Percentiles rank a stretch among this genome's conserved stretches.
These are phyloP conservation scores for Xylaria sp. DNA, from an alignment of 2,329 filamentous ascomycete species.

Conservation along the genomic window DNA sequence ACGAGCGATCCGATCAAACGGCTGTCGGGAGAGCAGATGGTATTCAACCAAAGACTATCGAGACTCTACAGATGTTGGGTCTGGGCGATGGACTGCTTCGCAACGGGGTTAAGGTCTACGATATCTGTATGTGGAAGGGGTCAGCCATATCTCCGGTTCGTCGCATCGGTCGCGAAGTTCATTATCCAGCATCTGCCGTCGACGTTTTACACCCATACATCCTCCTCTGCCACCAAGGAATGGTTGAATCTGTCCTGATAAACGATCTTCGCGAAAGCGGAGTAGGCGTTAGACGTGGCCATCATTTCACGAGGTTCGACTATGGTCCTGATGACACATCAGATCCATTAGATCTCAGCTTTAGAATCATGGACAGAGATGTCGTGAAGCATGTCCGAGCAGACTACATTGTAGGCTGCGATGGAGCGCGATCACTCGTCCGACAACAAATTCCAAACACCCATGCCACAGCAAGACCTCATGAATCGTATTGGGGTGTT, in stretches of 20 bases:
- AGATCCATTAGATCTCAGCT: constrained; percentile 51
- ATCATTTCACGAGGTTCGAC: constrained; percentile 69
- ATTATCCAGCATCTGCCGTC: constrained; percentile 68
- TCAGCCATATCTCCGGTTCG: constrained; percentile 62
- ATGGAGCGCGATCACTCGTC: constrained; percentile 77
- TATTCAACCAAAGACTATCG: constrained; percentile 80
- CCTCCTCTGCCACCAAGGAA: constrained; percentile 75
- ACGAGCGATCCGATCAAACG: constrained; percentile 75
- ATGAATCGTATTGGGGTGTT: constrained; percentile 70
- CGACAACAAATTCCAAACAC: constrained; percentile 69
- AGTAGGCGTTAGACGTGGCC: constrained; percentile 70
- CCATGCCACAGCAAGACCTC: constrained; percentile 44
- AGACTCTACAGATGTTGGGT: constrained; percentile 78
- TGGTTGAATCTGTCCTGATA: constrained; percentile 77
- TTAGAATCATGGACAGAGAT: constrained; percentile 50
- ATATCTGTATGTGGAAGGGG: constrained; percentile 77
- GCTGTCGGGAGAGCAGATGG: constrained; percentile 73
- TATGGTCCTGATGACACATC: constrained; percentile 51
- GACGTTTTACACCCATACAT: constrained; percentile 68
- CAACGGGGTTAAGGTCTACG: constrained; percentile 75
- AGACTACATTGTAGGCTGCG: constrained; percentile 74
- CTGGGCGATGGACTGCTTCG: constrained; percentile 75
- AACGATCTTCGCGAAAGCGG: constrained; percentile 74
- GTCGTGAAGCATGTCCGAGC: constrained; percentile 57
- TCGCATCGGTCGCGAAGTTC: constrained; percentile 71